Percentiles rank a stretch among this genome's conserved stretches.
phyloP scores from a whole-genome alignment of 805 yeast species.

The Ogataea degrootiae region DNA sequence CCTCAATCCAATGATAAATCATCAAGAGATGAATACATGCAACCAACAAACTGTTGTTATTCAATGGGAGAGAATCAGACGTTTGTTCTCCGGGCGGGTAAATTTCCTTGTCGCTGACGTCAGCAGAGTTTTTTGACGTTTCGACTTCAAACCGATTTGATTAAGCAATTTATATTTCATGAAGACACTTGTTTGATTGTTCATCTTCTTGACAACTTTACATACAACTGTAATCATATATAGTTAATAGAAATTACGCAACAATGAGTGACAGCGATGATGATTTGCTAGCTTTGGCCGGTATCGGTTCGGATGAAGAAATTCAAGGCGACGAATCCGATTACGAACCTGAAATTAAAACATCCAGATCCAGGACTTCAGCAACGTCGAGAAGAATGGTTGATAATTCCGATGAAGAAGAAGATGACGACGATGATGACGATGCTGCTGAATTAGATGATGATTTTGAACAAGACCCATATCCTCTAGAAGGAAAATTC shows the following conservation, averaged over 20 bases:
- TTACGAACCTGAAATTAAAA: constrained; percentile 32
- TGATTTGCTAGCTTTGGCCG: constrained; percentile 94
- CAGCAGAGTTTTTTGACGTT: no score
- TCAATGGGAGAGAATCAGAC: no score
- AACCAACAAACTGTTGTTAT: no score
- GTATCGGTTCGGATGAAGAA: constrained; percentile 53
- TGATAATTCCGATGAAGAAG: constrained; percentile 8
- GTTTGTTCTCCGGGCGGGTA: no score
- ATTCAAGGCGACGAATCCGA: constrained; percentile 28
- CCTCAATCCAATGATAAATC: no score
- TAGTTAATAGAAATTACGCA: neutral
- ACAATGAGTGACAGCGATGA: constrained; percentile 85
- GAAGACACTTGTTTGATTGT: neutral
- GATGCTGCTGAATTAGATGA: constrained; percentile 35
- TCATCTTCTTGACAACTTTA: neutral
- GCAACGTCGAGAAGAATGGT: constrained; percentile 12
- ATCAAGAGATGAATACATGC: no score
- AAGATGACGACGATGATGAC: constrained; percentile 33
- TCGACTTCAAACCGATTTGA: no score
- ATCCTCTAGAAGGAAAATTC: constrained; percentile 90
- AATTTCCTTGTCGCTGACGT: no score
- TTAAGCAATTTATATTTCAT: no score
- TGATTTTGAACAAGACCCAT: constrained; percentile 58
- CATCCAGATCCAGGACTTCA: constrained; percentile 18
- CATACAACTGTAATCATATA: neutral